Percentiles rank a stretch among this genome's conserved stretches.
phyloP scores from a whole-genome alignment of 345 rosid genomes.

The Salix koriyanagi region DNA sequence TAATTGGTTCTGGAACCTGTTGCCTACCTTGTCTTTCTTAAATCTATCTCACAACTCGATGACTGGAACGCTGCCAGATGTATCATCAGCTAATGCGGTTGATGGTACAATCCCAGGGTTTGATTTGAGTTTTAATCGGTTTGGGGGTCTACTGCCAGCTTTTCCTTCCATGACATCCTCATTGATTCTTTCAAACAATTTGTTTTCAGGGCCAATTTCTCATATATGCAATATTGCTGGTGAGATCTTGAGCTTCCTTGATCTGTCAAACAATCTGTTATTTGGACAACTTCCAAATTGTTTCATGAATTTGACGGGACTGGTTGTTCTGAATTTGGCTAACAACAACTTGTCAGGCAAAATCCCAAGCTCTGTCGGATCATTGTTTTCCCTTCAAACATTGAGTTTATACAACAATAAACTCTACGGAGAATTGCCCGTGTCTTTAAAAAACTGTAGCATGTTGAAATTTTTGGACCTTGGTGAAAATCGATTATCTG shows the following conservation, averaged over 20 bases:
- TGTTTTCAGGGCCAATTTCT: slow-evolving; percentile 15
- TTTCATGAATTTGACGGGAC: background rate
- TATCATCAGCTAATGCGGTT: background rate
- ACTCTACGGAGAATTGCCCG: slow-evolving; percentile 18
- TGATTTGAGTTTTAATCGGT: slow-evolving; percentile 20
- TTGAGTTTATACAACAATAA: slow-evolving; percentile 15
- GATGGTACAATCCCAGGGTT: background rate
- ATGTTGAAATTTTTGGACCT: slow-evolving; percentile 15
- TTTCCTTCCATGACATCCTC: slow-evolving; percentile 5
- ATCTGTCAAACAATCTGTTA: slow-evolving; percentile 11
- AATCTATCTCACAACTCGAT: slow-evolving; percentile 30
- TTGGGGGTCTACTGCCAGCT: slow-evolving; percentile 20
- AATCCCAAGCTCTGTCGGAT: slow-evolving; percentile 16
- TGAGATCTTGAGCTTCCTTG: background rate
- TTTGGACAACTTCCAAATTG: slow-evolving; percentile 12
- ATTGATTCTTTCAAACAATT: slow-evolving; percentile 22
- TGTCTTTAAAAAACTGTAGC: slow-evolving; percentile 7
- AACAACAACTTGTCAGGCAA: slow-evolving; percentile 19
- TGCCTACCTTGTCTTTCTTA: background rate
- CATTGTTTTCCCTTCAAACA: slow-evolving; percentile 6
- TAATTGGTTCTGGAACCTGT: slow-evolving; percentile 21
- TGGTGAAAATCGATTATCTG: slow-evolving; percentile 17
- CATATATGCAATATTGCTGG: slow-evolving; percentile 6
- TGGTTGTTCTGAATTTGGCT: slow-evolving; percentile 14
- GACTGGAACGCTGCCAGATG: slow-evolving; percentile 24